A percentile compares a stretch with the other conserved stretches of the same genome.
Conservation (phyloP, 192 early-diverging fungal species). For the Chytriomyces sp. region DNA sequence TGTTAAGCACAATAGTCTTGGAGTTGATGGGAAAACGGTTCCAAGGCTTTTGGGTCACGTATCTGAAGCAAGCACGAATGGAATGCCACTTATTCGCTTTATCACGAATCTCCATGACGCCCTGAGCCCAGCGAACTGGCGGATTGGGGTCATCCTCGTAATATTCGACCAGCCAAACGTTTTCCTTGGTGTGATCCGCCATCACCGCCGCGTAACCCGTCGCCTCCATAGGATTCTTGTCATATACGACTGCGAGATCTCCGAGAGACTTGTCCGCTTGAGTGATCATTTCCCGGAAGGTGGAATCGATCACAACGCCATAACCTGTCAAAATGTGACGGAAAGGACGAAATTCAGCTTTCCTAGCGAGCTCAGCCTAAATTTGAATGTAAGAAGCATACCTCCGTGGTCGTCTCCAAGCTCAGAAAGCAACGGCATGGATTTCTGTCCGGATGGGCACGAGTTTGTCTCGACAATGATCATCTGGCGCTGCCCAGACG, state of each 20-base stretch:
- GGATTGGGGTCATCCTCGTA: slow-evolving; percentile 72
- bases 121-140: slow-evolving; percentile 75
- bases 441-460: slow-evolving; percentile 88
- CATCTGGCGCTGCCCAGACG: slow-evolving; percentile 83
- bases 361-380: too few species aligned
- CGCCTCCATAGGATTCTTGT: slow-evolving; percentile 89
- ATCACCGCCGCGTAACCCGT: slow-evolving; percentile 79
- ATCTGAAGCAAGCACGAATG: slow-evolving; percentile 84
- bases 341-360: neutral
- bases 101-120: slow-evolving; percentile 75
- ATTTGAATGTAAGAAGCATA: neutral
- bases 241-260: slow-evolving; percentile 78
- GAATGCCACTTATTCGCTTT: slow-evolving; percentile 70
- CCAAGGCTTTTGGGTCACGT: slow-evolving; percentile 90
- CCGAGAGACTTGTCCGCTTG: slow-evolving; percentile 65
- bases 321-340: slow-evolving; percentile 49
- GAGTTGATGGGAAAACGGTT: slow-evolving; percentile 76
- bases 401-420: slow-evolving; percentile 69
- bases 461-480: slow-evolving; percentile 90
- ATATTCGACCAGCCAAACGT: slow-evolving; percentile 79
- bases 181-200: slow-evolving; percentile 77
- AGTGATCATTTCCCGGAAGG: slow-evolving; percentile 70
- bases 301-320: slow-evolving; percentile 71
- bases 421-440: slow-evolving; percentile 81
- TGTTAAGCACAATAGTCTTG: slow-evolving; percentile 78